These are phyloP conservation scores for Pythium utonaiense DNA, from an alignment of 352 stramenopile genomes.

Conservation along the genomic window DNA sequence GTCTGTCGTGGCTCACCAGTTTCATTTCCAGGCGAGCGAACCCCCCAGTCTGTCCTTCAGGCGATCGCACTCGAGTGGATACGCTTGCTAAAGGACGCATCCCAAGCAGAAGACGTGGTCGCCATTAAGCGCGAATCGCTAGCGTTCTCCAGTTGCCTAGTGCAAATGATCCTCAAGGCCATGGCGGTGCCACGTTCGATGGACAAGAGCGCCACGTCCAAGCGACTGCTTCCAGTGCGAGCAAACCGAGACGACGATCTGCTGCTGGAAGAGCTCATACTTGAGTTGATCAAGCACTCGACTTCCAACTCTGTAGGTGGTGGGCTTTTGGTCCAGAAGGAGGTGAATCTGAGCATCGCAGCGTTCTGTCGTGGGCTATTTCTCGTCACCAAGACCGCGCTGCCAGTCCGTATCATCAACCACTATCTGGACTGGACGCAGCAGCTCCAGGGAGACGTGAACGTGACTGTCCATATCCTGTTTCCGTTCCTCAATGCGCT, in stretches of 20 bases:
- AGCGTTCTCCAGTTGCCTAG: conserved; percentile 44
- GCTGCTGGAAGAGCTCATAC: conserved; percentile 41
- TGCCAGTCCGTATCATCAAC: conserved; percentile 40
- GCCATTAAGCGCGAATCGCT: conserved; percentile 43
- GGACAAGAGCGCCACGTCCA: conserved; percentile 4
- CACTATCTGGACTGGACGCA: conserved; percentile 46
- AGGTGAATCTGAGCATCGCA: conserved; percentile 61
- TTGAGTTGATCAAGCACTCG: conserved; percentile 36
- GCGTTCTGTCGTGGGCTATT: conserved; percentile 57
- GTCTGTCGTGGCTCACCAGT: neutral
- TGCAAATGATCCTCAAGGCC: conserved; percentile 68
- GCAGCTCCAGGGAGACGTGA: conserved; percentile 34
- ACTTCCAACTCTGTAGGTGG: conserved; percentile 24
- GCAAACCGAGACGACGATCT: conserved; percentile 29
- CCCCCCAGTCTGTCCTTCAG: conserved; percentile 30
- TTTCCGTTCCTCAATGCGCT: conserved; percentile 65
- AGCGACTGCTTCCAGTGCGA: conserved; percentile 25
- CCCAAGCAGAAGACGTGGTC: conserved; percentile 30
- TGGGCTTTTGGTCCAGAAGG: conserved; percentile 52
- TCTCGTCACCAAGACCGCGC: conserved; percentile 40
- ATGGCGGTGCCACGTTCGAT: conserved; percentile 25
- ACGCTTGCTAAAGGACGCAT: conserved; percentile 30
- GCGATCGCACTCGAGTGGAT: conserved; percentile 55
- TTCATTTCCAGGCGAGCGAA: conserved; percentile 2
- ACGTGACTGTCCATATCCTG: conserved; percentile 57